Evolutionary conservation across 1,284 basidiomycete genomes (phyloP), one percentile per base, ranked within the genome.

Genomic region (Cutaneotrichosporon cavernicola): DNA sequence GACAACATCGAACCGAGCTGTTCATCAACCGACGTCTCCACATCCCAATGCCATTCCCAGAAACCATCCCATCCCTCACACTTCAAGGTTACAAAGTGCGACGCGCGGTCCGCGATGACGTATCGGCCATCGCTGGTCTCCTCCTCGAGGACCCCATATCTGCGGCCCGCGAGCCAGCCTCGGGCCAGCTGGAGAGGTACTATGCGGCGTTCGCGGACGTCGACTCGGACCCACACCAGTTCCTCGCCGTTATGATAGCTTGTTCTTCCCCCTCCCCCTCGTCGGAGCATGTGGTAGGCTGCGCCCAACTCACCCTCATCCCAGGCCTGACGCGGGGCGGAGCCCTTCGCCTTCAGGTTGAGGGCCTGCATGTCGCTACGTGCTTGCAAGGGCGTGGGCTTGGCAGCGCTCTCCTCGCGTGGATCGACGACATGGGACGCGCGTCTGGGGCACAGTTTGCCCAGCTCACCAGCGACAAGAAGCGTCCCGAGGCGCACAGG

Each of bases 391-490:
- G 56, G 5, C 36, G 22, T 5, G 56, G 56, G 6, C 13, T 57
- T 2, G 56, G 56, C 21, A 16, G 21, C 1, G 56, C 38, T 14
- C 26, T 57, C 22, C 46, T 57, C 26, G 38, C 21, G 5, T 57
- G 56, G 56, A 43, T 30, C 21, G 40, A 43, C 38, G 38, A 16
- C 1, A 26, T 43, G 10, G 36, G 38, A 4, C 36, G 56, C 16
- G 22, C 22, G 7, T 8, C 32, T 8, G 56, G 56, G 3, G 56
- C 56, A 8, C 11, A 16, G 22, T 18, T 57, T 5, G 56, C 40
- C 38, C 56, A 57, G 22, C 56, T 57, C 22, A 46, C 56, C 8
- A 46, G 38, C 13, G 56, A 57, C 56, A 57, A 57, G 22, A 22
- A 22, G 22, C 56, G 56, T 1, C 13, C 36, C 13, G 38, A 43